Percentiles rank a stretch among this genome's conserved stretches.
These are phyloP conservation scores for Rhizopus arrhizus DNA, from an alignment of 371 early-diverging fungal species.

Conservation along the genomic window DNA sequence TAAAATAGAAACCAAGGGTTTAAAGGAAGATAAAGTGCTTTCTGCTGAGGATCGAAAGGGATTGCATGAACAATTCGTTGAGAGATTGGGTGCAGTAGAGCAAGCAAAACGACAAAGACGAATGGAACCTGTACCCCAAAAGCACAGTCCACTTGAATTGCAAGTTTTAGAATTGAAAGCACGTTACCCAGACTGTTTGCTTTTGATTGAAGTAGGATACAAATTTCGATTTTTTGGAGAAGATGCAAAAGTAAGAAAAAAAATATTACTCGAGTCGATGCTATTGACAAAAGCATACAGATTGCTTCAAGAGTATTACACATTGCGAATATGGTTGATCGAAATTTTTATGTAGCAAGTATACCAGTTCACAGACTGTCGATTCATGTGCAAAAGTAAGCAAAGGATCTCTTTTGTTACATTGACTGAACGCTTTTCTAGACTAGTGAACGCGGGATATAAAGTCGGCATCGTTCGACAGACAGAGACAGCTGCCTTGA, in stretches of 20 bases:
- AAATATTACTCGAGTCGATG: conserved; percentile 7
- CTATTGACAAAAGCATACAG: conserved; percentile 23
- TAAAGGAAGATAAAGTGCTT: background rate
- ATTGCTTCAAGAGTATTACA: conserved; percentile 71
- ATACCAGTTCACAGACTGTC: conserved; percentile 78
- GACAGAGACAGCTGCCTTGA: conserved; percentile 84
- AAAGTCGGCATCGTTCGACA: conserved; percentile 89
- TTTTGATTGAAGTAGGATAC: conserved; percentile 89
- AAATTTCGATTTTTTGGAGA: conserved; percentile 84
- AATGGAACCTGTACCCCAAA: conserved; percentile 14
- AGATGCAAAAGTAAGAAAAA: conserved; percentile 58
- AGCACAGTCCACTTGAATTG: conserved; percentile 79
- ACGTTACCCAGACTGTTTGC: conserved; percentile 68
- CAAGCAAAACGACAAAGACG: conserved; percentile 20
- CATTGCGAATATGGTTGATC: conserved; percentile 77
- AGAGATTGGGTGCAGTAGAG: conserved; percentile 32
- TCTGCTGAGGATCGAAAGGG: conserved; percentile 3
- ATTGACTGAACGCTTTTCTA: conserved; percentile 9
- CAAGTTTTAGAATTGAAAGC: conserved; percentile 78
- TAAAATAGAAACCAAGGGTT: background rate
- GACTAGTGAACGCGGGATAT: conserved; percentile 79
- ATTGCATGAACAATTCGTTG: conserved; percentile 24
- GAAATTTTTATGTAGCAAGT: conserved; percentile 79
- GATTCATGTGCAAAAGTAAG: conserved; percentile 73
- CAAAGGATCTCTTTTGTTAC: too few relatives aligned